phyloP scores from a whole-genome alignment of 495 filamentous ascomycete species.

The Oidiodendron maius region DNA sequence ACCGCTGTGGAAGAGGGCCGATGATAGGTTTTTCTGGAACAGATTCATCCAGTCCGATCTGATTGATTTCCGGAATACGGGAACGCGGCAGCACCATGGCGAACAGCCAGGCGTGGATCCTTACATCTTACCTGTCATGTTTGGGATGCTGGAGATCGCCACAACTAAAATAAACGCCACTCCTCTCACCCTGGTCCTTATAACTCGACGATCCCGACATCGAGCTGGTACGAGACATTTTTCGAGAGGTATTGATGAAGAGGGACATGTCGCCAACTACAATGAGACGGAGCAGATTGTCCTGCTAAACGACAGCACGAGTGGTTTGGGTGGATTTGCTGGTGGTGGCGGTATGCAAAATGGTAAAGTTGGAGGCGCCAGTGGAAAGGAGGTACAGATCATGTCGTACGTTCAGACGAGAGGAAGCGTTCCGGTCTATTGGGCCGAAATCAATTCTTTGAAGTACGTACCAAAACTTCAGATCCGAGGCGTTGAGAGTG shows the following conservation, averaged over 20 bases:
- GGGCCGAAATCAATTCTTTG: slow-evolving; percentile 89
- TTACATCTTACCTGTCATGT: slow-evolving; percentile 92
- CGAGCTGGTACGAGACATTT: slow-evolving; percentile 90
- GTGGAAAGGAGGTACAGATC: slow-evolving; percentile 73
- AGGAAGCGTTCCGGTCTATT: slow-evolving; percentile 90
- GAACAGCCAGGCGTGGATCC: slow-evolving; percentile 77
- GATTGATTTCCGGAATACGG: slow-evolving; percentile 68
- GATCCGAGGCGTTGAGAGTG: slow-evolving; percentile 77
- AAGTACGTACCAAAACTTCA: slow-evolving; percentile 86
- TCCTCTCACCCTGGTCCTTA: slow-evolving; percentile 76
- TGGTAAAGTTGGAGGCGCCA: slow-evolving; percentile 49
- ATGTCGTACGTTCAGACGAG: slow-evolving; percentile 92
- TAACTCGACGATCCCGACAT: slow-evolving; percentile 80
- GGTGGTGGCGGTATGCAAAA: slow-evolving; percentile 70
- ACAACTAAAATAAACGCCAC: slow-evolving; percentile 73
- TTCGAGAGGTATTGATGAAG: slow-evolving; percentile 84
- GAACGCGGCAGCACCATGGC: slow-evolving; percentile 48
- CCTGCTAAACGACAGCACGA: slow-evolving; percentile 71
- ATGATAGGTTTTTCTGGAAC: slow-evolving; percentile 99
- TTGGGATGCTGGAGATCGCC: slow-evolving; percentile 86
- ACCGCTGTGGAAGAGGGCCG: slow-evolving; percentile 86
- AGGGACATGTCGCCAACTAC: slow-evolving; percentile 93
- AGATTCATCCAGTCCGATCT: slow-evolving; percentile 84
- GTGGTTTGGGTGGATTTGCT: slow-evolving; percentile 72
- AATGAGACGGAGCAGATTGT: slow-evolving; percentile 95